Evolutionary conservation across 352 stramenopile genomes (phyloP), one percentile per base, ranked within the genome.

Genomic region (Lagenidium giganteum): DNA sequence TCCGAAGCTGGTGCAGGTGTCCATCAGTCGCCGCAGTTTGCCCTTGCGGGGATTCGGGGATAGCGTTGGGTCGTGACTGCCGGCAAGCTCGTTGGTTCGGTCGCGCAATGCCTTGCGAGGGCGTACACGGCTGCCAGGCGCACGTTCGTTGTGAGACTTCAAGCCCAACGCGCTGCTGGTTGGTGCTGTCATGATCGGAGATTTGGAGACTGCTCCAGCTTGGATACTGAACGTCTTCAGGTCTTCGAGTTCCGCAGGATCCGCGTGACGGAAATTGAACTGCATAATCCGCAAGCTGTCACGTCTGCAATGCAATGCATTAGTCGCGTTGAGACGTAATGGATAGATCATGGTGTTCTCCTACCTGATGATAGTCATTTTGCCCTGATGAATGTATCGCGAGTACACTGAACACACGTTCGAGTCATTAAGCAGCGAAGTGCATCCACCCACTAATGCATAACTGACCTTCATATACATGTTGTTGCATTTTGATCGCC

Each of bases 361-460:
- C n/a, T 47, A 83, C 74, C 60, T 51, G 47, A 87, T 82, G 47
- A 90, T 72, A 8, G 74, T 69, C 12, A 83, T 48, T 31, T 86
- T 90, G 41, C 78, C 78, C 18, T 77, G 56, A 5, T 47, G 28
- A 20, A 74, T 35, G 27, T 79, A 75, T 25, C 78, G 83, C 37
- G 71, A 90, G 55, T 87, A 90, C 18, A 87, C 53, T n/a, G n/a
- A n/a, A n/a, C n/a, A n/a, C n/a, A n/a, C n/a, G n/a, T n/a, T n/a
- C n/a, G n/a, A n/a, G n/a, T n/a, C n/a, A n/a, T n/a, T n/a, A n/a
- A n/a, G n/a, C n/a, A n/a, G n/a, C n/a, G n/a, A n/a, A n/a, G n/a
- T n/a, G n/a, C n/a, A n/a, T n/a, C n/a, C n/a, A n/a, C n/a, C n/a
- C n/a, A n/a, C n/a, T n/a, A n/a, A n/a, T n/a, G n/a, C n/a, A n/a